Evolutionary conservation across 768 basidiomycete species (phyloP), one percentile per base, ranked within the genome.

Genomic region (Mrakia blollopis): DNA sequence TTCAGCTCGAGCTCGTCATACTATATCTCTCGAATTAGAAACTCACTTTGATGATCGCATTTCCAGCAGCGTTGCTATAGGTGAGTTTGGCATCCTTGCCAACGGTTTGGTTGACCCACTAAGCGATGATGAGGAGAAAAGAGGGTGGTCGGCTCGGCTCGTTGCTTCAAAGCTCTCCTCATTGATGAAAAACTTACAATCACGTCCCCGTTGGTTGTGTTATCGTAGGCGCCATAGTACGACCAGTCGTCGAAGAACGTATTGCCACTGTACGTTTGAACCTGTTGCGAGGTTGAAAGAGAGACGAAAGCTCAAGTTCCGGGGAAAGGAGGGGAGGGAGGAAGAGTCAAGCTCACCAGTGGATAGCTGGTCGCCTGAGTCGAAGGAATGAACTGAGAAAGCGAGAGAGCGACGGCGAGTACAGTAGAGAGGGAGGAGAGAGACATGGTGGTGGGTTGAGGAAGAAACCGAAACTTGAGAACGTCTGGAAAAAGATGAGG

Each of bases 1-100:
- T 32, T 39, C 9, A 41, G n/a, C n/a, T 16, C 35, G 47, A 5
- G 14, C 14, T 21, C 35, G 47, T n/a, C n/a, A n/a, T n/a, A n/a
- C n/a, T n/a, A n/a, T n/a, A 18, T 3, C 54, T 25, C 11, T 23
- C 54, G 28, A 70, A 1, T 4, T 10, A 1, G 9, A 25, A 28
- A 21, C 41, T 18, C 13, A 63, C 91, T 80, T 87, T 88, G 81
- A 92, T 90, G 80, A 92, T 88, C 1, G 91, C 91, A 78, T 90
- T 90, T 21, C 89, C 89, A 4, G 90, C 89, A 25, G 85, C 79
- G 79, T 92, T 89, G 61, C 91, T 86, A 89, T 87, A 50, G 91
- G 87, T 75, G 83, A 9, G 86, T 72, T 25, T 41, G 6, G 60
- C 25, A 50, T 30, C 75, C 25, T 25, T 28, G 41, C 73, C 80